Evolutionary conservation across 1,284 basidiomycete genomes (phyloP), one percentile per base, ranked within the genome.

Genomic region (Moesziomyces sp.): DNA sequence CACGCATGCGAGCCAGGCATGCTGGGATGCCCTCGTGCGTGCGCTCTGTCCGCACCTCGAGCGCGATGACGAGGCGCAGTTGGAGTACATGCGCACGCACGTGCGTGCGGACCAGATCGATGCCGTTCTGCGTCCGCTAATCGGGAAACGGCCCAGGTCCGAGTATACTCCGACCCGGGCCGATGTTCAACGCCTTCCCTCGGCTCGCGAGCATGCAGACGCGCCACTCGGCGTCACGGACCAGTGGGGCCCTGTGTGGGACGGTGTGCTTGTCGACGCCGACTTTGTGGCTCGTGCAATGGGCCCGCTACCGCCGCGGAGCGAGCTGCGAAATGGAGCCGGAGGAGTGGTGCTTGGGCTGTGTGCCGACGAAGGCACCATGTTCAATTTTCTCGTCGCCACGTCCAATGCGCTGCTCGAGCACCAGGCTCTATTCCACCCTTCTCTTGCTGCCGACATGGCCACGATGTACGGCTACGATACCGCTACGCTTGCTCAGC

Each of bases 161-260:
- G 71, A 74, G 23, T 74, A 69, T 33, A 58, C 46, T 5, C 61
- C 71, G 21, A 56, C 49, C 18, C 46, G 43, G 3, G 9, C 35
- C 0, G 61, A 65, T 16, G 5, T 24, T 2, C 5, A 40, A 10
- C 54, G 58, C 18, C 45, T 68, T 7, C 65, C 71, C 5, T 21
- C 18, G 23, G 59, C 57, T 5, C 54, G 71, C 13, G 71, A 74
- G 24, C 56, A 74, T 18, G 19, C 50, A 5, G 40, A 16, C 42
- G 52, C 53, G n/a, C 14, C 23, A 1, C 55, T 59, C 14, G 51
- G 51, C 6, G 58, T 60, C 38, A 62, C 58, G 5, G 63, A 74
- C 46, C 68, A 66, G 42, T 72, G 69, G 62, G 76, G 70, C 1
- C 76, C 74, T 0, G 58, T 74, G 6, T 78, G 76, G 76, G 76